Evolutionary conservation across 305 asterid genomes (phyloP), one percentile per base, ranked within the genome.

Genomic region (Fraxinus baroniana): DNA sequence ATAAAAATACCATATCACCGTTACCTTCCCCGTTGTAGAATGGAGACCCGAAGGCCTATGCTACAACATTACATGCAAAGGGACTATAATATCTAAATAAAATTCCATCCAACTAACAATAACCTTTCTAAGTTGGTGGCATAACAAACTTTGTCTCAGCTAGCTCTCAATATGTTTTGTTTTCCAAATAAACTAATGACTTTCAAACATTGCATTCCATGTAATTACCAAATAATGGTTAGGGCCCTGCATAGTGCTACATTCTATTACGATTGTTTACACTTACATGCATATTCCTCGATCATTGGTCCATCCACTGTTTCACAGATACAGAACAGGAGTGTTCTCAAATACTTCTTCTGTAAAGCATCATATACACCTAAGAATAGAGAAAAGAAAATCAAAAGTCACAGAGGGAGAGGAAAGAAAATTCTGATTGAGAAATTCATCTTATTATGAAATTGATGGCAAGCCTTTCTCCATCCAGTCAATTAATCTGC

Each of bases 281-380:
- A 86, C 98, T 88, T 92, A 95, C 99, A 96, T 64, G 98, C 77
- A 86, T 96, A 96, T 86, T 96, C 98, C 90, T 96, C 98, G 78
- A 95, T 91, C 93, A 92, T 94, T 57, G 98, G 93, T 84, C 99
- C 98, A 80, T 90, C 95, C 62, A 86, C 86, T 76, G 94, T 81
- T 87, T 94, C 98, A 62, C 98, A 96, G 83, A 96, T 87, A 76
- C 92, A 90, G 91, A 96, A 96, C 87, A 96, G 73, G 74, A 96
- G 97, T 33, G 98, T 93, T 88, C 91, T 96, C 87, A 94, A 92
- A 84, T 96, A 96, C 83, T 93, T 96, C 83, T 92, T 95, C 93
- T 93, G 98, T 78, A 96, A 85, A 10, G 99, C 98, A 84, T 96
- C 98, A 88, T 95, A 95, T 85, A 95, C 99, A 84, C 98, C 98